Evolutionary conservation across 768 basidiomycete species (phyloP).

Genomic region (Phlebiopsis gigantea): DNA sequence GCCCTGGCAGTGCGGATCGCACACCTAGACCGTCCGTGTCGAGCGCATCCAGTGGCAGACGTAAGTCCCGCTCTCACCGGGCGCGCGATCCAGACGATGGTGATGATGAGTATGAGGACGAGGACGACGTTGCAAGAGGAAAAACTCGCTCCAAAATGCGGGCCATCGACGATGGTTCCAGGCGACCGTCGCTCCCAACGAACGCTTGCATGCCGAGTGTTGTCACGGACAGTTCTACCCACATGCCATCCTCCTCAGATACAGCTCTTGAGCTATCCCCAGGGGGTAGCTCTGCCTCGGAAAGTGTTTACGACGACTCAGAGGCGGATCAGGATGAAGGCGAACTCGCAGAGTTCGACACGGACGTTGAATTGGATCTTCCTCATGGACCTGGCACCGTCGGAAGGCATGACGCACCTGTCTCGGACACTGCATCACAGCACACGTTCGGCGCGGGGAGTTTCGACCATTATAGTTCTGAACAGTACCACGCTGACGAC

Average conservation of each 20-base stretch:
- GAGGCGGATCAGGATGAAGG: slow-evolving; percentile 15
- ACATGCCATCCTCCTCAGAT: not conserved
- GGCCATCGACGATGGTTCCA: slow-evolving; percentile 37
- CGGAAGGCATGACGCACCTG: slow-evolving; percentile 17
- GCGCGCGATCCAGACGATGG: slow-evolving; percentile 25
- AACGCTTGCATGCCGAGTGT: slow-evolving; percentile 21
- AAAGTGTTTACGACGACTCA: slow-evolving; percentile 18
- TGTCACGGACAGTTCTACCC: slow-evolving; percentile 3
- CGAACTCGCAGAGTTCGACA: slow-evolving; percentile 21
- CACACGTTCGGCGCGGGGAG: slow-evolving; percentile 43
- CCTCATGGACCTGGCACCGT: slow-evolving; percentile 11
- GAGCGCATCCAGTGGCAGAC: slow-evolving; percentile 13
- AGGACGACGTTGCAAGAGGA: slow-evolving; percentile 28
- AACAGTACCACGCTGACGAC: slow-evolving; percentile 16
- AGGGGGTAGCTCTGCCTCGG: slow-evolving; percentile 13
- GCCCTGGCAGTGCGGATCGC: slow-evolving; percentile 29
- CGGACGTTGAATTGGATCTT: slow-evolving; percentile 31
- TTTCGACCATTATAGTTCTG: slow-evolving; percentile 11
- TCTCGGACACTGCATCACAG: slow-evolving; percentile 41
- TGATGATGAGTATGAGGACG: slow-evolving; percentile 30
- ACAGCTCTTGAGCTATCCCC: slow-evolving; percentile 6
- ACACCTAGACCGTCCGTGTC: slow-evolving; percentile 43
- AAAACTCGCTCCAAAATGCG: slow-evolving; percentile 36
- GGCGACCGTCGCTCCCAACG: slow-evolving; percentile 36
- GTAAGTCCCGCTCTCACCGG: slow-evolving; percentile 30